Evolutionary conservation across 176 grass and related monocot species (phyloP).

Genomic region (Eleusine indica): DNA sequence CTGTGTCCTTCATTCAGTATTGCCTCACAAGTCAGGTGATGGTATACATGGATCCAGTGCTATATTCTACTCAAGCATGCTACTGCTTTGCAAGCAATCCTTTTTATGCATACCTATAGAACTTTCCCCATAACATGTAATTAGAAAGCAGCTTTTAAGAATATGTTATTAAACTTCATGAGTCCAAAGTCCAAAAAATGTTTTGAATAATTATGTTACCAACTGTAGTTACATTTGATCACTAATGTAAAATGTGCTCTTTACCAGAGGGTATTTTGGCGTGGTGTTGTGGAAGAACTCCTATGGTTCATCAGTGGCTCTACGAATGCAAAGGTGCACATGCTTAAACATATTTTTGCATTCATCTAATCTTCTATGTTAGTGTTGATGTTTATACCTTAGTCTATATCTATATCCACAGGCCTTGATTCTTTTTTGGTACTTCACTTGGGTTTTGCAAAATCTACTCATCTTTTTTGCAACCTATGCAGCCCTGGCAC

Average conservation of each 20-base stretch:
- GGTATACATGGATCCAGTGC: background rate
- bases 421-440: background rate
- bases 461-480: background rate
- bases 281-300: conserved; percentile 85
- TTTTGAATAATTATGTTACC: background rate
- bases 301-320: conserved; percentile 94
- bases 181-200: background rate
- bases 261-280: conserved; percentile 84
- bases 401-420: background rate
- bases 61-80: background rate
- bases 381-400: background rate
- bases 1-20: background rate
- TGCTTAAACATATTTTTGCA: conserved; percentile 21
- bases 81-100: background rate
- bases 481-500: background rate
- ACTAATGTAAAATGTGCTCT: conserved; percentile 26
- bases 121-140: background rate
- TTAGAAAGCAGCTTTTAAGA: background rate
- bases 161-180: background rate
- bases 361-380: background rate
- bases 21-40: background rate
- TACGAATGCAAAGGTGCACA: conserved; percentile 73
- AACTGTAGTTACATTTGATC: background rate
- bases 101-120: conserved; percentile 9
- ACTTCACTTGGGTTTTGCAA: background rate